Conservation (phyloP, 257 asterid genomes). For the Linaria vulgaris region DNA sequence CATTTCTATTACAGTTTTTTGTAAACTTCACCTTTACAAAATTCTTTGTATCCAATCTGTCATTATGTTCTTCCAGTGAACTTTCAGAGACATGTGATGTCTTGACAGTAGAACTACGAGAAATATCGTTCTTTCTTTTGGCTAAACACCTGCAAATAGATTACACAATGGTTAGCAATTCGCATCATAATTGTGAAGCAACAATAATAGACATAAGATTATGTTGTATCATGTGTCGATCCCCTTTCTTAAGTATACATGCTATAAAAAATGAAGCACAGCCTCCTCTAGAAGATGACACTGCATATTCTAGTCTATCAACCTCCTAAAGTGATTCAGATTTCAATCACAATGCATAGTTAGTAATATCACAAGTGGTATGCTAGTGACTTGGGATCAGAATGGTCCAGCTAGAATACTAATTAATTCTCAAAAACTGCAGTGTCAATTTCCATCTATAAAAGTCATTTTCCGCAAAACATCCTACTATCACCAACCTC, state of each 20-base stretch:
- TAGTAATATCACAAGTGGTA: not conserved
- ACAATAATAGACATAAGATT: slow-evolving; percentile 1
- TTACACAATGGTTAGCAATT: not conserved
- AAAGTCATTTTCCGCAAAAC: not conserved
- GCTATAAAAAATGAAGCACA: not conserved
- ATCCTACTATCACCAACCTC: slow-evolving; percentile 1
- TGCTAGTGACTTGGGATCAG: not conserved
- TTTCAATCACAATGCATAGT: not conserved
- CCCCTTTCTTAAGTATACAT: slow-evolving; percentile 15
- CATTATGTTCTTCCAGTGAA: slow-evolving; percentile 25
- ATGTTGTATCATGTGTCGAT: slow-evolving; percentile 1
- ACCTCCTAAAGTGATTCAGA: not conserved
- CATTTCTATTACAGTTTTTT: too few relatives aligned
- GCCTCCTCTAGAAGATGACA: not conserved
- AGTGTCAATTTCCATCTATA: slow-evolving; percentile 7
- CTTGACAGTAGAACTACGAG: slow-evolving; percentile 16
- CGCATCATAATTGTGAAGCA: slow-evolving; percentile 8
- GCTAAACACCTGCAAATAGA: slow-evolving; percentile 36
- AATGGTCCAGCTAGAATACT: not conserved
- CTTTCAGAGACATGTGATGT: slow-evolving; percentile 19
- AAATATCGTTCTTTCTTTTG: slow-evolving; percentile 22
- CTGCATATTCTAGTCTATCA: not conserved
- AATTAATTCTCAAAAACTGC: not conserved
- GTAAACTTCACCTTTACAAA: slow-evolving; percentile 33
- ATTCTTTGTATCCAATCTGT: slow-evolving; percentile 25